Percentiles rank a stretch among this genome's conserved stretches.
phyloP scores from a whole-genome alignment of 441 rosid genomes.

The Adansonia rubrostipa region DNA sequence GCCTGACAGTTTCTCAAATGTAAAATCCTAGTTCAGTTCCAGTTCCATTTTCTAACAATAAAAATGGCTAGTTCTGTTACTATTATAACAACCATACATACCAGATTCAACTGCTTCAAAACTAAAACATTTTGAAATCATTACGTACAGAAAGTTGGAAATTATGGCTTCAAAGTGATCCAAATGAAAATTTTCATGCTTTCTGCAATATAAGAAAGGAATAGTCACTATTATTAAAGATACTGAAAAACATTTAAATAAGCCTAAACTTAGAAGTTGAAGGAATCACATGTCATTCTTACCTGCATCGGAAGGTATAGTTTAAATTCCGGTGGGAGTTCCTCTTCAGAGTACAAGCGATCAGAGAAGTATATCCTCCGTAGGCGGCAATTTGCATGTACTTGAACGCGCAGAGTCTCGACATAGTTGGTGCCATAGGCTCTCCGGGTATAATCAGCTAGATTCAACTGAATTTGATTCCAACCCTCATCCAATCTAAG shows the following conservation, averaged over 20 bases:
- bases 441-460: slow-evolving; percentile 85
- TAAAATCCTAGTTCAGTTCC: background rate
- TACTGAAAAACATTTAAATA: background rate
- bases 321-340: slow-evolving; percentile 94
- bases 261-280: background rate
- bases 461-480: slow-evolving; percentile 94
- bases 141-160: background rate
- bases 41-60: too few species aligned
- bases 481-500: slow-evolving; percentile 95
- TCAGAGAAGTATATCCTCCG: slow-evolving; percentile 92
- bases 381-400: slow-evolving; percentile 91
- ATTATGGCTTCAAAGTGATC: background rate
- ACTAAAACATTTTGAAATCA: background rate
- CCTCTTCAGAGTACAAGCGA: slow-evolving; percentile 92
- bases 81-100: slow-evolving; percentile 1
- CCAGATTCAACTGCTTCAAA: background rate
- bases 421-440: slow-evolving; percentile 97
- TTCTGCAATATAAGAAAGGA: slow-evolving; percentile 44
- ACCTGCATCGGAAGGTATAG: slow-evolving; percentile 96
- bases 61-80: background rate
- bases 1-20: background rate
- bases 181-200: slow-evolving; percentile 25
- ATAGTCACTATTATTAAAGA: background rate
- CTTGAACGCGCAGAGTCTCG: slow-evolving; percentile 93
- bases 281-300: slow-evolving; percentile 11